Conservation (phyloP, 2,329 filamentous ascomycete genomes). For the Sodiomyces alkalinus region DNA sequence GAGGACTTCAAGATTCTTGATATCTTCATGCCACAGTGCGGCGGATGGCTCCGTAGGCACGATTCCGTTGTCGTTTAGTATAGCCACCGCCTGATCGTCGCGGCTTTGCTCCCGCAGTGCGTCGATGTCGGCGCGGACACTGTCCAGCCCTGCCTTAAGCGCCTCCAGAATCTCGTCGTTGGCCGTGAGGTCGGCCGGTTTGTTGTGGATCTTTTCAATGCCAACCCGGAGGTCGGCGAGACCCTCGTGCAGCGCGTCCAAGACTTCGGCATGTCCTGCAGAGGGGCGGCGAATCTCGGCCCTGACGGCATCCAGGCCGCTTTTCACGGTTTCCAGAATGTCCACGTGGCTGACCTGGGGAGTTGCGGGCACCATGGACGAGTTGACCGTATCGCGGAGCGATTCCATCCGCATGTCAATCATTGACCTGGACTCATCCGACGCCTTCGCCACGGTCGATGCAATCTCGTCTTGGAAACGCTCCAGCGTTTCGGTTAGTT, state of each 20-base stretch:
- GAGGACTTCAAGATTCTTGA: slow-evolving; percentile 73
- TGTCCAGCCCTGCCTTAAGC: slow-evolving; percentile 65
- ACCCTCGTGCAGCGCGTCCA: slow-evolving; percentile 82
- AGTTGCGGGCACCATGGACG: slow-evolving; percentile 45
- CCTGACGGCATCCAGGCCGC: slow-evolving; percentile 60
- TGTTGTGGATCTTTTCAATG: slow-evolving; percentile 64
- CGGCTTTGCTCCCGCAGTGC: slow-evolving; percentile 46
- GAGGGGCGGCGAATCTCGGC: slow-evolving; percentile 55
- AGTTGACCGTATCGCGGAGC: slow-evolving; percentile 63
- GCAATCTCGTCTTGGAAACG: slow-evolving; percentile 52
- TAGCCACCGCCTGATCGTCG: slow-evolving; percentile 34
- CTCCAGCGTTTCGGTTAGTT: slow-evolving; percentile 49
- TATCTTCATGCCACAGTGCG: slow-evolving; percentile 50
- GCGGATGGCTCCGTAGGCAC: slow-evolving; percentile 35
- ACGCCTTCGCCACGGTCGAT: slow-evolving; percentile 35
- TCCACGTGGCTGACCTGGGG: slow-evolving; percentile 43
- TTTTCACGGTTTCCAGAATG: slow-evolving; percentile 53
- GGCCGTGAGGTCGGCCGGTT: slow-evolving; percentile 66
- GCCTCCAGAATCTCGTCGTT: slow-evolving; percentile 85
- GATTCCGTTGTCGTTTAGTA: slow-evolving; percentile 35
- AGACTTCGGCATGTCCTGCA: slow-evolving; percentile 67
- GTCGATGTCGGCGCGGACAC: slow-evolving; percentile 64
- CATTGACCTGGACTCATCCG: slow-evolving; percentile 44
- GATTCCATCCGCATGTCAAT: slow-evolving; percentile 74
- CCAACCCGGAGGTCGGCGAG: slow-evolving; percentile 61